Percentiles rank a stretch among this genome's conserved stretches.
These are phyloP conservation scores for Verticillium klebahnii DNA, from an alignment of 2,329 filamentous ascomycete genomes.

Conservation along the genomic window DNA sequence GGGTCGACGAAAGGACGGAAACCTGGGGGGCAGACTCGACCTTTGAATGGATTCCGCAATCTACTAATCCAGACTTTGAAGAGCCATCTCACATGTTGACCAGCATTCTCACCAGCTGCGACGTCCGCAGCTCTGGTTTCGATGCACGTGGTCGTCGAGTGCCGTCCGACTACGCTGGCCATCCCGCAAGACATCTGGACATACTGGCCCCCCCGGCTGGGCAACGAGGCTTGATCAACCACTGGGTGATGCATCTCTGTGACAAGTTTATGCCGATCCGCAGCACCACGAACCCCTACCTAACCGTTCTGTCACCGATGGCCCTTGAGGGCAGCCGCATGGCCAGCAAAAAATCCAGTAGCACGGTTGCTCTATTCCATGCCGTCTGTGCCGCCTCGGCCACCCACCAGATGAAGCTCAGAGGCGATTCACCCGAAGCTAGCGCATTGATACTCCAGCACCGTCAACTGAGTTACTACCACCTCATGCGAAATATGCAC, in stretches of 20 bases:
- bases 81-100: not conserved
- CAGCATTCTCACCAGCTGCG: not conserved
- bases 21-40: not conserved
- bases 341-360: not conserved
- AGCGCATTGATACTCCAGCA: not conserved
- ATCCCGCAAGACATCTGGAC: not conserved
- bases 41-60: not conserved
- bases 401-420: conserved; percentile 2
- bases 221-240: conserved; percentile 3
- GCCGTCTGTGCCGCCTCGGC: conserved; percentile 6
- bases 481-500: conserved; percentile 3
- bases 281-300: not conserved
- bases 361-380: conserved; percentile 3
- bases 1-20: not conserved
- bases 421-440: not conserved
- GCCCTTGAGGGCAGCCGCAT: conserved; percentile 3
- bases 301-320: conserved; percentile 2
- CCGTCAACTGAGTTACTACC: conserved; percentile 2
- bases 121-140: not conserved
- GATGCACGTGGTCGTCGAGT: not conserved
- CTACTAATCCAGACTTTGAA: not conserved
- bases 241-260: conserved; percentile 6
- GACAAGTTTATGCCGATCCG: conserved; percentile 4
- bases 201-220: not conserved
- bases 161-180: not conserved